Evolutionary conservation across 768 basidiomycete genomes (phyloP), one percentile per base, ranked within the genome.

Genomic region (Hygrophorus pudorinus): DNA sequence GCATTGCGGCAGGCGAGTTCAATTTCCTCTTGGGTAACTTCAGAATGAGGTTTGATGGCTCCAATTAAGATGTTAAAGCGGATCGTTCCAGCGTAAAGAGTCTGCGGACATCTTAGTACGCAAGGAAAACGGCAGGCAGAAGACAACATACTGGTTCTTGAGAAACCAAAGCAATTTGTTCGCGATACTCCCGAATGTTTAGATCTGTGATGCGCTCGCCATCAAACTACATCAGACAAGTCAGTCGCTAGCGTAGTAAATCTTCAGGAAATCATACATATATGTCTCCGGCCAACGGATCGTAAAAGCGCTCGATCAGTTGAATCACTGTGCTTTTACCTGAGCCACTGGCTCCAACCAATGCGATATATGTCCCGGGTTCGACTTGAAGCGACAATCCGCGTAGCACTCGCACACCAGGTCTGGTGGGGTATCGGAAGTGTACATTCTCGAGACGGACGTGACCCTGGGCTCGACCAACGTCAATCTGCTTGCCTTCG

Each of bases 51-150:
- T 56, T 86, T 88, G 51, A 71, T 75, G 31, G 86, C 84, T 13
- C 92, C 92, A 30, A 96, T 79, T 5, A 92, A 60, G 59, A 93
- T 79, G 61, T 97, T 97, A 66, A 94, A 93, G 21, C 85, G 82
- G 47, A 96, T 71, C 1, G 86, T 86, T 21, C 90, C 89, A n/a
- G 88, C 80, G 58, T 96, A 97, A 4, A 97, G 67, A 0, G 83
- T 88, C 46, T 47, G n/a, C 17, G 16, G 9, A 17, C 34, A 17
- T 13, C 37, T 37, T 8, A 29, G n/a, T 11, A 44, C 5, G 13
- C 1, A 7, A 28, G 4, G 10, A 11, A 11, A 11, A 24, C 18
- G 12, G 11, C 16, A 31, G 28, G 4, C 17, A 46, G 3, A 30
- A 33, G n/a, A 10, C 18, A 13, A 47, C 46, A 9, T 33, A 41